Evolutionary conservation across 1,284 basidiomycete species (phyloP), one percentile per base, ranked within the genome.

Genomic region (Volvariella surrecta): DNA sequence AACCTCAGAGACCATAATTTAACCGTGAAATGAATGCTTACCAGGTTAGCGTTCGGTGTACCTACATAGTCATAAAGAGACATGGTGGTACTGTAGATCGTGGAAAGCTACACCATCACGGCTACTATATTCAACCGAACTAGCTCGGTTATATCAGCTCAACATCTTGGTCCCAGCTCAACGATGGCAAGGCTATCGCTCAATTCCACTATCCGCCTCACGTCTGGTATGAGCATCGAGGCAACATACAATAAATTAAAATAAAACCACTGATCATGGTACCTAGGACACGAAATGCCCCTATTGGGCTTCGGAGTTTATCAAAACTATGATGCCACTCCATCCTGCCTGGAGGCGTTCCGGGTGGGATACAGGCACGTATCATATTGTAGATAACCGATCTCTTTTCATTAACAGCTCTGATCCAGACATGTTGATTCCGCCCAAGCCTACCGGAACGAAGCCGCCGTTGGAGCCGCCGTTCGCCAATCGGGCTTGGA

Each of bases 261-360:
- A 35, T 50, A 17, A 49, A 53, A 42, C 60, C 34, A 6, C 30
- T 17, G 13, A n/a, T 34, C 13, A 4, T 39, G 3, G 7, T 4
- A 15, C 70, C 46, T 59, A 75, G 81, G 78, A 3, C 63, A 74
- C 56, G 43, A 56, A 21, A 80, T 92, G 62, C 89, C 89, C 34
- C 60, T 76, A n/a, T 69, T 93, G 1, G 89, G 89, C 1, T 80
- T 90, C 44, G 89, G 89, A 11, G 84, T 91, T 9, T 93, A 83
- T 55, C 74, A 82, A 54, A 83, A 84, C 63, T 68, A 76, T 50
- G 71, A 76, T 40, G 60, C 77, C 18, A 68, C 66, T 22, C 57
- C 72, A 0, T 79, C 82, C 8, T 75, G 80, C n/a, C 57, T 79
- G 17, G 73, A 79, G 37, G 89, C 89, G 1, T 61, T 92, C 50